A percentile compares a stretch with the other conserved stretches of the same genome.
Conservation (phyloP, 352 stramenopile species). For the Salisapilia sapeloensis region DNA sequence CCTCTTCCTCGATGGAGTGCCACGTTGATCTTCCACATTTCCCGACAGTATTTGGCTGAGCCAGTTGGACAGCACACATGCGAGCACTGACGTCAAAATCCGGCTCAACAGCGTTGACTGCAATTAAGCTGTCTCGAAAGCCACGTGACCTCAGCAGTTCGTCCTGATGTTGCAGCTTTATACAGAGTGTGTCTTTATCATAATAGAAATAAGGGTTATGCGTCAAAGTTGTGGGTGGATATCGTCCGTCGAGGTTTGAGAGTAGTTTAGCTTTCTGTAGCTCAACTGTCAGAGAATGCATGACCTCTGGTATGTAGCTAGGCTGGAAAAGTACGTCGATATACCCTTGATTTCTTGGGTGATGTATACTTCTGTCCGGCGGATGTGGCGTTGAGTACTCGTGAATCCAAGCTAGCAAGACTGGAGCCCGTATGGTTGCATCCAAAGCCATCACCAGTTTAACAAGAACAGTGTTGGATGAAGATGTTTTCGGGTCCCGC, state of each 20-base stretch:
- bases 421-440: constrained; percentile 22
- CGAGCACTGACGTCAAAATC: constrained; percentile 27
- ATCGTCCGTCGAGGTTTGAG: constrained; percentile 24
- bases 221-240: constrained; percentile 31
- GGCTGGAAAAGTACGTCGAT: too few relatives aligned
- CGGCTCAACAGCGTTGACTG: constrained; percentile 12
- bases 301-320: too few relatives aligned
- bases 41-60: constrained; percentile 30
- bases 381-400: constrained; percentile 3
- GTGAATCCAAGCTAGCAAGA: constrained; percentile 55
- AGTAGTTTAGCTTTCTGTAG: constrained; percentile 15
- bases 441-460: constrained; percentile 44
- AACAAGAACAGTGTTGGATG: constrained; percentile 43
- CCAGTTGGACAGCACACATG: constrained; percentile 25
- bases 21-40: constrained; percentile 48
- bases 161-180: too few relatives aligned
- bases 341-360: too few relatives aligned
- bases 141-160: too few relatives aligned
- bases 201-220: constrained; percentile 19
- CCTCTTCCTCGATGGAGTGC: constrained; percentile 22
- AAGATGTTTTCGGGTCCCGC: constrained; percentile 25
- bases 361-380: too few relatives aligned
- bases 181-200: too few relatives aligned
- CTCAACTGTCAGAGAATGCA: constrained; percentile 1
- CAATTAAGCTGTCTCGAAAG: too few relatives aligned